A percentile compares a stretch with the other conserved stretches of the same genome.
Evolutionary conservation across 208 protist species (phyloP).

Genomic region (Acanthamoeba culbertsoni): DNA sequence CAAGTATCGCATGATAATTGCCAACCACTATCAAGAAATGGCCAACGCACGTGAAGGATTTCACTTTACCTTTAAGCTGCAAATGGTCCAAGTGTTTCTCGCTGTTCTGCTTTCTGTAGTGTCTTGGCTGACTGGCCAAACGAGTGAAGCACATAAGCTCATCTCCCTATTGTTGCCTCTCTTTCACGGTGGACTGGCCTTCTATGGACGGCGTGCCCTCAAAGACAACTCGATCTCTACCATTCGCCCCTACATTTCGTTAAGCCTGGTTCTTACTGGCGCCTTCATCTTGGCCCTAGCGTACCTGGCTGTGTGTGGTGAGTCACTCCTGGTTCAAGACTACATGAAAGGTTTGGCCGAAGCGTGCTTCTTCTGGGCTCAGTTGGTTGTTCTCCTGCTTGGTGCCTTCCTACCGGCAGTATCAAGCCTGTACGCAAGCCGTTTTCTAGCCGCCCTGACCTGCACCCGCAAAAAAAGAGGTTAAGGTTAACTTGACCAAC

Average conservation of each 20-base stretch:
- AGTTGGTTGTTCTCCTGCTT: neutral
- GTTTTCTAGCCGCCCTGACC: neutral
- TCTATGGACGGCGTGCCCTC: neutral
- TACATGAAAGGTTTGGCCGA: neutral
- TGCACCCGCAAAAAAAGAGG: neutral
- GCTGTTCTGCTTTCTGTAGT: neutral
- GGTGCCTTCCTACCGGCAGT: neutral
- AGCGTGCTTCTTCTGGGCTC: neutral
- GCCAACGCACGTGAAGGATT: neutral
- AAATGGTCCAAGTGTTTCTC: neutral
- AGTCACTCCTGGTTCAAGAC: neutral
- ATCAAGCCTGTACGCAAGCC: neutral
- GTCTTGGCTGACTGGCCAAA: neutral
- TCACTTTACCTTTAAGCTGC: neutral
- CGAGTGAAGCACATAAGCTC: neutral
- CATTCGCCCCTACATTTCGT: neutral
- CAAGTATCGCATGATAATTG: slow-evolving; percentile 41
- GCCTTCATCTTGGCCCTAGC: neutral
- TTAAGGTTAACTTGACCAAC: neutral
- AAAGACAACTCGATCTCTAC: neutral
- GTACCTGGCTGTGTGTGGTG: neutral
- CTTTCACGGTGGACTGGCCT: neutral
- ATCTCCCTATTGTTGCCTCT: neutral
- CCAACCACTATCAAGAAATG: slow-evolving; percentile 44
- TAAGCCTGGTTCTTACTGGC: neutral